These are phyloP conservation scores for Brassica juncea DNA, from an alignment of 345 rosid species.

Conservation along the genomic window DNA sequence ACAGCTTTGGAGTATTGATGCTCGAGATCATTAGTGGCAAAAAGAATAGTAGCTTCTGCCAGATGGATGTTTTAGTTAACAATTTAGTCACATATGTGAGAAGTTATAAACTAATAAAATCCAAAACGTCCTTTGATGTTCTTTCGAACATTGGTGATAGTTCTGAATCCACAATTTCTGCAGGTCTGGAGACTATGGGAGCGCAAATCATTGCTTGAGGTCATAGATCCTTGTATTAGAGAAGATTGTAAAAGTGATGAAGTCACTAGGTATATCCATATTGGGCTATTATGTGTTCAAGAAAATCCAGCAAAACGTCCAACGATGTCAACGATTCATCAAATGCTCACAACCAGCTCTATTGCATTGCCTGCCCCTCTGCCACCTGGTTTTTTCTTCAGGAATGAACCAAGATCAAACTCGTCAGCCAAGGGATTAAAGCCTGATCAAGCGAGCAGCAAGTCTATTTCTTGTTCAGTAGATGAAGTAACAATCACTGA, in stretches of 20 bases:
- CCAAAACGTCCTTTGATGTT: not conserved
- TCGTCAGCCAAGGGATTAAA: not conserved
- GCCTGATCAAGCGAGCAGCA: not conserved
- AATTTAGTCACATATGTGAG: conserved; percentile 38
- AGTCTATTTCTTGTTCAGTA: not conserved
- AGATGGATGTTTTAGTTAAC: conserved; percentile 15
- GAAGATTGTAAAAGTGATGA: conserved; percentile 16
- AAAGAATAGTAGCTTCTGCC: not conserved
- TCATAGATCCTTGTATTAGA: conserved; percentile 8
- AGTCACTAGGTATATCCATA: not conserved
- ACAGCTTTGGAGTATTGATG: conserved; percentile 35
- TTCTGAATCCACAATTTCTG: not conserved
- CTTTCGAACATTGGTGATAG: not conserved
- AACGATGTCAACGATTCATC: not conserved
- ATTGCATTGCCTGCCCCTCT: not conserved
- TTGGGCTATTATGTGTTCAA: not conserved
- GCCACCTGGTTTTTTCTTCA: not conserved
- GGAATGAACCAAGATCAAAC: not conserved
- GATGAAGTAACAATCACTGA: not conserved
- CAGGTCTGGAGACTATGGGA: conserved; percentile 38
- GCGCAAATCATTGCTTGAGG: not conserved
- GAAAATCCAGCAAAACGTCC: not conserved
- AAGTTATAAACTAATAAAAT: not conserved
- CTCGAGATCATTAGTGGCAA: conserved; percentile 33
- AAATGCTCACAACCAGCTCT: not conserved